Base-by-base conservation (phyloP, 169 alveolate species). In the Plasmodium falciparum region DNA sequence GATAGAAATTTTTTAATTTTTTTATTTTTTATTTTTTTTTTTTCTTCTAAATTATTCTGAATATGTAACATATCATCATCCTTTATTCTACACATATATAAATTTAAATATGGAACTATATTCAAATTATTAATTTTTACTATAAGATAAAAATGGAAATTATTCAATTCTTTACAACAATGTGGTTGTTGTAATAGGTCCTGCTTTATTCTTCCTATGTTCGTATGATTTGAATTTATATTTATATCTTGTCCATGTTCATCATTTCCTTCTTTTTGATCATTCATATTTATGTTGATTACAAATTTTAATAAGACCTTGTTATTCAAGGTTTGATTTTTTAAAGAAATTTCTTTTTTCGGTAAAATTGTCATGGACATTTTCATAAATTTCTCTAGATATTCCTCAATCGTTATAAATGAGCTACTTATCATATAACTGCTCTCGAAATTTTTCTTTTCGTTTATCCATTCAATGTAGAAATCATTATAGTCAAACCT, bases 281-380 rank as follows among this genome's bases (percentile, higher is more conserved):
- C 47, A 39, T 39, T 39, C 47, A 39, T 39, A 39, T 39, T 65
- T 62, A 86, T 47, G 52, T 20, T 86, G 17, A 86, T 58, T 12
- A 49, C 61, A 54, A 71, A 86, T 67, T n/a, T 86, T 49, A 86
- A 52, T 39, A 86, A 66, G 11, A 86, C 88, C 45, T 86, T 86
- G 33, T 61, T 69, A 39, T 39, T 56, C 24, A 67, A 17, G 13
- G 20, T 45, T 67, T 70, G 88, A 20, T 7, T 43, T 15, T 52
- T 74, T 72, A 86, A 39, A 13, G 26, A 47, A 22, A 39, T 29
- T 6, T 56, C 47, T 49, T 83, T 69, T 17, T 62, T 62, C 3
- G 13, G 49, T 52, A 83, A 83, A 69, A 58, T 56, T 8, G 65
- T 29, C 26, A 83, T 83, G 24, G 69, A 8, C 91, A 83, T 83